Percentiles rank a stretch among this genome's conserved stretches.
Evolutionary conservation across 2,329 filamentous ascomycete genomes (phyloP).

Genomic region (Talaromyces rugulosus): DNA sequence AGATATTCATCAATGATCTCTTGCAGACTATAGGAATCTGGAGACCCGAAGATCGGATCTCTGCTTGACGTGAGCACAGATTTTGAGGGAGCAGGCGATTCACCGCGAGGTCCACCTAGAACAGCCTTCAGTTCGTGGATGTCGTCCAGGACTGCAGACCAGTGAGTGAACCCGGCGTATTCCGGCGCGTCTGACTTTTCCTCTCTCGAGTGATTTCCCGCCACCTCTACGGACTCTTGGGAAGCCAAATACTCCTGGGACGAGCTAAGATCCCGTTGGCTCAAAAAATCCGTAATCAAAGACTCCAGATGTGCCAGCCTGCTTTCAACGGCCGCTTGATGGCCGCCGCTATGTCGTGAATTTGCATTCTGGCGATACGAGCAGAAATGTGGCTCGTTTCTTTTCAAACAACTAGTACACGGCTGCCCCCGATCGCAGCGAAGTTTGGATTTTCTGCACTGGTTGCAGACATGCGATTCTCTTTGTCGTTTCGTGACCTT

Average conservation of each 20-base stretch:
- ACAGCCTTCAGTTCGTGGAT: constrained; percentile 11
- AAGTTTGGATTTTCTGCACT: neutral
- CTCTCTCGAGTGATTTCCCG: neutral
- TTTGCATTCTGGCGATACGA: neutral
- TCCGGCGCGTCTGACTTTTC: neutral
- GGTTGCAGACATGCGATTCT: neutral
- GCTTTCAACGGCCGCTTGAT: neutral
- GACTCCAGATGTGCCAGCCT: neutral
- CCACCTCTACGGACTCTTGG: neutral
- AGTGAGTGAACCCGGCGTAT: neutral
- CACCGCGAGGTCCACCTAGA: constrained; percentile 3
- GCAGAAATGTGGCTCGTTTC: neutral
- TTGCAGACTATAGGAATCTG: constrained; percentile 2
- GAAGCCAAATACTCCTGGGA: neutral
- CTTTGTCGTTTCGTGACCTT: neutral
- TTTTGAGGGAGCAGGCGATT: neutral
- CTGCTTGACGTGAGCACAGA: neutral
- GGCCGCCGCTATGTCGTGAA: neutral
- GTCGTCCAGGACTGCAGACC: constrained; percentile 12
- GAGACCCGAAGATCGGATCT: constrained; percentile 6
- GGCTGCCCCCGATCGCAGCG: neutral
- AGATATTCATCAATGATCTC: constrained; percentile 9
- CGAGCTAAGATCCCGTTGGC: neutral
- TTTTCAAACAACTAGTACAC: neutral
- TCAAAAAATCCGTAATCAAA: neutral